A percentile compares a stretch with the other conserved stretches of the same genome.
These are phyloP conservation scores for Leonotis leonurus DNA, from an alignment of 257 asterid genomes.

Conservation along the genomic window DNA sequence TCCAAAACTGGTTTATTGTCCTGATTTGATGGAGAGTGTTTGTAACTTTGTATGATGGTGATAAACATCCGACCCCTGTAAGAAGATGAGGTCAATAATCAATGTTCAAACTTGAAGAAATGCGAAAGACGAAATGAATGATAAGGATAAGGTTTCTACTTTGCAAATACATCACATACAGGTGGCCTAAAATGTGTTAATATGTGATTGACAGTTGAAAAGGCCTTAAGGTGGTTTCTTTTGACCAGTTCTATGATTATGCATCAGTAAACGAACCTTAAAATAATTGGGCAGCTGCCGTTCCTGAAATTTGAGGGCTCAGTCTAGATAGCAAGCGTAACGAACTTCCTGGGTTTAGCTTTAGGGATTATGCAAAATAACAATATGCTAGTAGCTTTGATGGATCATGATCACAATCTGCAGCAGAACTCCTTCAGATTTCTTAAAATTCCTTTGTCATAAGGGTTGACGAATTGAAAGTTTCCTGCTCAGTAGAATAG, in stretches of 20 bases:
- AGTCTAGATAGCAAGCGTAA: neutral
- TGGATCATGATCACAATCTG: neutral
- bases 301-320: neutral
- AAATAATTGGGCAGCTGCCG: neutral
- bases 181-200: neutral
- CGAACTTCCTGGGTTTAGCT: neutral
- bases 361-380: neutral
- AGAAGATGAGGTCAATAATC: neutral
- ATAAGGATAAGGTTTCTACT: neutral
- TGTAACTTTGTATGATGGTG: too few relatives aligned
- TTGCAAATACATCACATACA: neutral
- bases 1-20: neutral
- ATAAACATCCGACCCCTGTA: neutral
- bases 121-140: neutral
- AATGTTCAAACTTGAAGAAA: neutral
- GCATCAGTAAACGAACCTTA: neutral
- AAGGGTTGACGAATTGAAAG: slow-evolving; percentile 36
- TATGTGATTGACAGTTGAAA: neutral
- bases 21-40: neutral
- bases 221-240: too few relatives aligned
- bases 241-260: neutral
- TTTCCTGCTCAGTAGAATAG: too few relatives aligned
- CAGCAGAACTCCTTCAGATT: slow-evolving; percentile 42
- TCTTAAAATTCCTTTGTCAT: slow-evolving; percentile 34
- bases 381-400: neutral